A percentile compares a stretch with the other conserved stretches of the same genome.
phyloP scores from a whole-genome alignment of 192 early-diverging fungal genomes.

The Coemansia sp. region DNA sequence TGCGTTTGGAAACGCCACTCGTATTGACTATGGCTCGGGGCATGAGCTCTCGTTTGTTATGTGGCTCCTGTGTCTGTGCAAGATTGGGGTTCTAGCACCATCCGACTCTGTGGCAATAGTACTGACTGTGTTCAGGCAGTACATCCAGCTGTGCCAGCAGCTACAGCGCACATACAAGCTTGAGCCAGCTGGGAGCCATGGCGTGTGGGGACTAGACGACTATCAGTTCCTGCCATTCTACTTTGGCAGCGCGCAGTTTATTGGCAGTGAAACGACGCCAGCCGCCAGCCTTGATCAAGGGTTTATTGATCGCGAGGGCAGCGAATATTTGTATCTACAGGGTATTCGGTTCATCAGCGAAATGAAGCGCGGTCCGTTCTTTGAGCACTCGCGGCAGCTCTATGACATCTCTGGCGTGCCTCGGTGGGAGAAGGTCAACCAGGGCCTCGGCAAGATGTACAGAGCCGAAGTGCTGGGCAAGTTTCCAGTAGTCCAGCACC shows the following conservation, averaged over 20 bases:
- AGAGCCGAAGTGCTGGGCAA: slow-evolving; percentile 69
- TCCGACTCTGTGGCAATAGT: slow-evolving; percentile 76
- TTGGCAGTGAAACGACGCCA: slow-evolving; percentile 70
- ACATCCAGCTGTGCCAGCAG: slow-evolving; percentile 75
- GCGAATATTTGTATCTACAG: slow-evolving; percentile 84
- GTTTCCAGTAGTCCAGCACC: slow-evolving; percentile 80
- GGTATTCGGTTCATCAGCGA: slow-evolving; percentile 79
- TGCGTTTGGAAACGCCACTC: slow-evolving; percentile 82
- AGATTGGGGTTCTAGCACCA: slow-evolving; percentile 60
- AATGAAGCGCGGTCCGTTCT: slow-evolving; percentile 71
- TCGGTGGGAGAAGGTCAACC: slow-evolving; percentile 72
- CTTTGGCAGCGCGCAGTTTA: slow-evolving; percentile 89
- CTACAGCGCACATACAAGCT: slow-evolving; percentile 83
- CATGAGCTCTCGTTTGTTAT: slow-evolving; percentile 90
- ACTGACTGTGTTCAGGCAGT: slow-evolving; percentile 71
- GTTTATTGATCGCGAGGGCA: slow-evolving; percentile 58
- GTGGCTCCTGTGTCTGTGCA: slow-evolving; percentile 79
- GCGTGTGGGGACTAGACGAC: slow-evolving; percentile 97
- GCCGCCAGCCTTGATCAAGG: slow-evolving; percentile 66
- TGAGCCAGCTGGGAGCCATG: slow-evolving; percentile 97
- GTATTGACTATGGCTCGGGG: slow-evolving; percentile 97
- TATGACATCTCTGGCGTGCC: slow-evolving; percentile 77
- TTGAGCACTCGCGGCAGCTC: slow-evolving; percentile 75
- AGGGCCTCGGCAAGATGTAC: slow-evolving; percentile 77
- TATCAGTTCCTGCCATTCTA: slow-evolving; percentile 94